These are phyloP conservation scores for Wilcoxina mikolae DNA, from an alignment of 495 filamentous ascomycete genomes.

Conservation along the genomic window DNA sequence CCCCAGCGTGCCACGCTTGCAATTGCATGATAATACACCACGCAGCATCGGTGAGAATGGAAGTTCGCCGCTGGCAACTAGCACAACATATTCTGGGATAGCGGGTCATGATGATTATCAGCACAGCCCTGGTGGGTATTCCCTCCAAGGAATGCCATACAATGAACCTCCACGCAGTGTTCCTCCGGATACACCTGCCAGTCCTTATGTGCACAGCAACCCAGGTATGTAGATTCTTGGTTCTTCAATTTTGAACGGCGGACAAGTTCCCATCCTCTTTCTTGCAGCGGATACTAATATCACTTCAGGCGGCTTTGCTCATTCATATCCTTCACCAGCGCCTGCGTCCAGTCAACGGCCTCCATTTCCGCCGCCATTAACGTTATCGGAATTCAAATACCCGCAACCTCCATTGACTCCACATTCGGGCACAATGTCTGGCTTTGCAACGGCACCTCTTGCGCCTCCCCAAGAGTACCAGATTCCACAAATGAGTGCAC, in stretches of 20 bases:
- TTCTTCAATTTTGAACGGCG: too few relatives aligned
- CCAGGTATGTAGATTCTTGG: conserved; percentile 15
- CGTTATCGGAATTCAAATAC: conserved; percentile 28
- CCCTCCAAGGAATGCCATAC: conserved; percentile 24
- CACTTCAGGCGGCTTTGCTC: conserved; percentile 18
- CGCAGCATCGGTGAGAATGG: conserved; percentile 44
- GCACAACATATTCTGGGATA: conserved; percentile 51
- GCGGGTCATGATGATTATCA: conserved; percentile 38
- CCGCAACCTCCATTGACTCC: conserved; percentile 27
- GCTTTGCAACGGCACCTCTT: conserved; percentile 27
- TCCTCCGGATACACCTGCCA: conserved; percentile 26
- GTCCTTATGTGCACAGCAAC: conserved; percentile 28
- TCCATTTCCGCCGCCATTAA: conserved; percentile 24
- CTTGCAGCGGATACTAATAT: conserved; percentile 10
- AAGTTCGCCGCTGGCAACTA: conserved; percentile 44
- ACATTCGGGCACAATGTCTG: conserved; percentile 27
- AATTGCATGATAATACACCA: conserved; percentile 43
- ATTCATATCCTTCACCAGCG: conserved; percentile 28
- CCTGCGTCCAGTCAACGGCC: conserved; percentile 23
- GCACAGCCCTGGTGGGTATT: conserved; percentile 25
- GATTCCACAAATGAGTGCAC: conserved; percentile 28
- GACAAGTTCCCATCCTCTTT: too few relatives aligned
- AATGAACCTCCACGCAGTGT: conserved; percentile 28
- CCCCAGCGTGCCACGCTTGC: conserved; percentile 42
- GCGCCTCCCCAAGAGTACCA: conserved; percentile 28